phyloP scores from a whole-genome alignment of 2,329 filamentous ascomycete genomes.

The Trichoderma pleuroti region DNA sequence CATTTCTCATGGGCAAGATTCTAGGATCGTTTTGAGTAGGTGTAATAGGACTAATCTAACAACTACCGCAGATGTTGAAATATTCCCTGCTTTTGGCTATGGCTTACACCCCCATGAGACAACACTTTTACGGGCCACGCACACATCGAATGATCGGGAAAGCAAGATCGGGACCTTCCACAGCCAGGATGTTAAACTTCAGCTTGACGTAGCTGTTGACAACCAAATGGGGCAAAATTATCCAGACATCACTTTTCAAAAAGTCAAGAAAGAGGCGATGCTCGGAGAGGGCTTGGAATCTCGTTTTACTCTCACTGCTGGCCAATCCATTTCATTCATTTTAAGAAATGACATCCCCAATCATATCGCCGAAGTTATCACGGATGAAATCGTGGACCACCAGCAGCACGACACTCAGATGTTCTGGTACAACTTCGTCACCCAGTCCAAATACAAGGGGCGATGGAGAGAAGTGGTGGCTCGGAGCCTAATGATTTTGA shows the following conservation, averaged over 20 bases:
- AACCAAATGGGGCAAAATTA: conserved; percentile 43
- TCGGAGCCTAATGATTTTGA: conserved; percentile 69
- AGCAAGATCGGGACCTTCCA: conserved; percentile 64
- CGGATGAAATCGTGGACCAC: conserved; percentile 53
- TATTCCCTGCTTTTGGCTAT: conserved; percentile 72
- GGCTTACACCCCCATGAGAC: conserved; percentile 60
- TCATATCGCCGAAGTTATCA: conserved; percentile 57
- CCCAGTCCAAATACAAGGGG: conserved; percentile 66
- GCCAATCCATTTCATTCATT: conserved; percentile 66
- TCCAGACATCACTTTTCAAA: conserved; percentile 54
- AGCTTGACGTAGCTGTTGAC: conserved; percentile 66
- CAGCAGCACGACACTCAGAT: conserved; percentile 67
- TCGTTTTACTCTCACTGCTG: conserved; percentile 57
- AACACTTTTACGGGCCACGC: conserved; percentile 46
- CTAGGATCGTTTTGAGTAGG: background rate
- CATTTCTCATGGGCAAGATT: conserved; percentile 2
- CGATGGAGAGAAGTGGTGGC: conserved; percentile 69
- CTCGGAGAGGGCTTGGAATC: conserved; percentile 62
- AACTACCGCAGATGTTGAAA: conserved; percentile 53
- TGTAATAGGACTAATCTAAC: background rate
- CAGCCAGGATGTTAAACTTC: conserved; percentile 55
- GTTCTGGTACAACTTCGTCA: conserved; percentile 73
- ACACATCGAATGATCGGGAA: conserved; percentile 37
- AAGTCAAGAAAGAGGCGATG: conserved; percentile 49
- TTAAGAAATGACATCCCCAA: conserved; percentile 59